Conservation (phyloP, 805 yeast species). For the Wickerhamomyces subpelliculosus region DNA sequence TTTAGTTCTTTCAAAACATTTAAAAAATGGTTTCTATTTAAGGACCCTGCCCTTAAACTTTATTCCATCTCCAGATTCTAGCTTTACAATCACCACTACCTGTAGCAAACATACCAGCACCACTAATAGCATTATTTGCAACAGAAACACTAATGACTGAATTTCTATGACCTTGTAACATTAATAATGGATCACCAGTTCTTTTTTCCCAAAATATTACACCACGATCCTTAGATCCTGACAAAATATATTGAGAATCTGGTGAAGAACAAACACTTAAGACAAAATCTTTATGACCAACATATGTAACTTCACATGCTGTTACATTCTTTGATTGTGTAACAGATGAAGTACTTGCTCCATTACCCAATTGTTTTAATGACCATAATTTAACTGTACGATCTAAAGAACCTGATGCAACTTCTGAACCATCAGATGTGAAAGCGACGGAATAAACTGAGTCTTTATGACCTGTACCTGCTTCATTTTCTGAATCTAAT, state of each 20-base stretch:
- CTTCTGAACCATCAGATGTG: conserved; percentile 84
- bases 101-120: conserved; percentile 87
- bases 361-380: conserved; percentile 50
- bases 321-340: conserved; percentile 34
- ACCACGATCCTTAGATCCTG: conserved; percentile 96
- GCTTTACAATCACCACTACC: conserved; percentile 98
- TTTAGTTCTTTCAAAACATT: too few relatives aligned
- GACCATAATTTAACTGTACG: conserved; percentile 96
- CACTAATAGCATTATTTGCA: conserved; percentile 64
- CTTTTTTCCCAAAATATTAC: conserved; percentile 94
- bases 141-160: conserved; percentile 94
- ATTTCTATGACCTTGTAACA: conserved; percentile 96
- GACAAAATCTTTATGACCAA: conserved; percentile 95
- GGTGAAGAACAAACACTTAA: conserved; percentile 92
- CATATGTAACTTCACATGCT: conserved; percentile 85
- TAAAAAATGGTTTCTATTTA: too few relatives aligned
- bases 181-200: conserved; percentile 85
- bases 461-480: conserved; percentile 91
- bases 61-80: conserved; percentile 88
- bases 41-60: conserved; percentile 22
- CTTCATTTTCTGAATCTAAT: conserved; percentile 81
- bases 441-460: conserved; percentile 93
- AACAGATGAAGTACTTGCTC: conserved; percentile 33
- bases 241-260: conserved; percentile 80
- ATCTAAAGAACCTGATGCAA: conserved; percentile 92